Evolutionary conservation across 805 yeast genomes (phyloP).

Genomic region (Priceomyces carsonii): DNA sequence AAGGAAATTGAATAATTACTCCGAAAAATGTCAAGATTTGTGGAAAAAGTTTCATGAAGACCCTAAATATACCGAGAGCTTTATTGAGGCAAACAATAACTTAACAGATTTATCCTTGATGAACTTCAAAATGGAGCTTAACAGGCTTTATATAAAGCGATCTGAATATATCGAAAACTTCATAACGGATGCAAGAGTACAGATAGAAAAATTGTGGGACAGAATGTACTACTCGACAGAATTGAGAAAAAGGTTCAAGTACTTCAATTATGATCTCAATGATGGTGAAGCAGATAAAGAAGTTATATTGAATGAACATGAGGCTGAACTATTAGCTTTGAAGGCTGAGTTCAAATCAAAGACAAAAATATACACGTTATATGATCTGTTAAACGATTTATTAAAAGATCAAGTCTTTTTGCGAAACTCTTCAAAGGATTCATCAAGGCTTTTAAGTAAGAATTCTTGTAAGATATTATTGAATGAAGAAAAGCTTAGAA

Average conservation of each 20-base stretch:
- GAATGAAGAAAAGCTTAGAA: slow-evolving; percentile 77
- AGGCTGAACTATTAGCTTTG: slow-evolving; percentile 56
- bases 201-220: slow-evolving; percentile 64
- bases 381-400: slow-evolving; percentile 55
- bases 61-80: slow-evolving; percentile 36
- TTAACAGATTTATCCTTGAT: slow-evolving; percentile 49
- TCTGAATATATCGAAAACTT: slow-evolving; percentile 66
- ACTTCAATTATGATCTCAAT: slow-evolving; percentile 29
- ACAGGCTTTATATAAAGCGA: slow-evolving; percentile 59
- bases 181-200: slow-evolving; percentile 58
- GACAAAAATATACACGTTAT: slow-evolving; percentile 56
- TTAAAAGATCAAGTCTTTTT: slow-evolving; percentile 61
- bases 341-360: slow-evolving; percentile 50
- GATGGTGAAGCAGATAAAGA: slow-evolving; percentile 56
- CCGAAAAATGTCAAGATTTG: slow-evolving; percentile 44
- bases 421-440: slow-evolving; percentile 71
- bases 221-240: slow-evolving; percentile 56
- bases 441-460: slow-evolving; percentile 73
- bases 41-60: slow-evolving; percentile 62
- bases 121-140: slow-evolving; percentile 55
- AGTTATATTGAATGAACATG: slow-evolving; percentile 59
- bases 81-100: slow-evolving; percentile 46
- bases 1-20: slow-evolving; percentile 33
- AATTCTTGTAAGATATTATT: slow-evolving; percentile 77
- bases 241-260: slow-evolving; percentile 50